Evolutionary conservation across 2,329 filamentous ascomycete genomes (phyloP).

Genomic region (Neofusicoccum ribis): DNA sequence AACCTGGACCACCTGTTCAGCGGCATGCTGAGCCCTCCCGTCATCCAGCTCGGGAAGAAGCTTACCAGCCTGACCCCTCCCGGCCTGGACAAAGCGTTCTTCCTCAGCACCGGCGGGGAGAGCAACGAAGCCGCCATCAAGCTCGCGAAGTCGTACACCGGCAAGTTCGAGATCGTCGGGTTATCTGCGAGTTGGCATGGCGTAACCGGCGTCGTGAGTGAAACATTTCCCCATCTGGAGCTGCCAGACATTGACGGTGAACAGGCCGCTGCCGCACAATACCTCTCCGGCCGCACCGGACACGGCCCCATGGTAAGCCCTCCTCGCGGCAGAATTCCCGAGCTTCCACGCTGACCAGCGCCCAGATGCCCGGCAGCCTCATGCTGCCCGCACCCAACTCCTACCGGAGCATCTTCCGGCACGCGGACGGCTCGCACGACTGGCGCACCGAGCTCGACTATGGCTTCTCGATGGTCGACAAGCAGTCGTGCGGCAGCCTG

Average conservation of each 20-base stretch:
- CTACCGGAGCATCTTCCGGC: slow-evolving; percentile 63
- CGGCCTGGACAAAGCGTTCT: slow-evolving; percentile 36
- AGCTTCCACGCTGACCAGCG: not conserved
- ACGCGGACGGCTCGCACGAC: slow-evolving; percentile 61
- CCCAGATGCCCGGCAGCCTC: slow-evolving; percentile 57
- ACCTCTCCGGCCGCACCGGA: slow-evolving; percentile 53
- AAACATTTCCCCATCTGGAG: not conserved
- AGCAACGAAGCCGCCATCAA: slow-evolving; percentile 62
- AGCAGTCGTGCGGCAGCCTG: slow-evolving; percentile 60
- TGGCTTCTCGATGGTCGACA: slow-evolving; percentile 62
- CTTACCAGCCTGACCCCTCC: slow-evolving; percentile 29
- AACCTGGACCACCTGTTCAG: slow-evolving; percentile 38
- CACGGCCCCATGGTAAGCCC: slow-evolving; percentile 37
- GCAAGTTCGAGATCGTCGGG: slow-evolving; percentile 65
- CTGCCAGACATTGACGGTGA: not conserved
- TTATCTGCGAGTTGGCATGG: slow-evolving; percentile 63
- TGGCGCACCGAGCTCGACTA: slow-evolving; percentile 66
- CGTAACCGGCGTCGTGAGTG: slow-evolving; percentile 49
- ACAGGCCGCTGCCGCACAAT: slow-evolving; percentile 52
- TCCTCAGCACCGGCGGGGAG: slow-evolving; percentile 37
- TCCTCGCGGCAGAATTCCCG: not conserved
- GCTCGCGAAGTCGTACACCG: slow-evolving; percentile 63
- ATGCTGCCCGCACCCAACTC: slow-evolving; percentile 61
- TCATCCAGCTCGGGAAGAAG: slow-evolving; percentile 33
- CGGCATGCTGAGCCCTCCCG: slow-evolving; percentile 37